A percentile compares a stretch with the other conserved stretches of the same genome.
Evolutionary conservation across 2,329 filamentous ascomycete genomes (phyloP).

Genomic region (Alternaria rosae): DNA sequence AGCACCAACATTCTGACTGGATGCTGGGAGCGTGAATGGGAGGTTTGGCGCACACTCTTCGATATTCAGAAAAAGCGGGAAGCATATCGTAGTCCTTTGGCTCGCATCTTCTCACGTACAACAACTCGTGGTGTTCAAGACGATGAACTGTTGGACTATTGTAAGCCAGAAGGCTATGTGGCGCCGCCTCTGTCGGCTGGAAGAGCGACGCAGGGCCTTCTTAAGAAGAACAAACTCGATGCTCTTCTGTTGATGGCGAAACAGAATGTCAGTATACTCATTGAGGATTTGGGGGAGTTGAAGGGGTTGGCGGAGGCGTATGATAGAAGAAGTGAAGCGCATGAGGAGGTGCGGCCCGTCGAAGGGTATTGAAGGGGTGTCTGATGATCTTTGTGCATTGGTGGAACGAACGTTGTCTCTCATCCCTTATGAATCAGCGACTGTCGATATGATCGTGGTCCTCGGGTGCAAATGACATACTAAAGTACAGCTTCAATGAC

Average conservation of each 20-base stretch:
- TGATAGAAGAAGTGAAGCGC: background rate
- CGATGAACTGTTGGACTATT: background rate
- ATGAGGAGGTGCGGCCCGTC: background rate
- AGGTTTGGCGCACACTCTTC: conserved; percentile 16
- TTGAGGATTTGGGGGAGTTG: conserved; percentile 32
- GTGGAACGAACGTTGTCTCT: background rate
- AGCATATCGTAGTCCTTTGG: background rate
- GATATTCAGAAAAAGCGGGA: conserved; percentile 9
- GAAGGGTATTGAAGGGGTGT: conserved; percentile 2
- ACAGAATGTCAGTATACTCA: conserved; percentile 26
- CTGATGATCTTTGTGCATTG: background rate
- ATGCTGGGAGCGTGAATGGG: conserved; percentile 28
- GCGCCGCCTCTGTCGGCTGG: background rate
- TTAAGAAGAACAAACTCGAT: conserved; percentile 21
- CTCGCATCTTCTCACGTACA: background rate
- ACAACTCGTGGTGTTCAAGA: background rate
- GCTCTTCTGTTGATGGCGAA: conserved; percentile 17
- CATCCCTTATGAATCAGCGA: background rate
- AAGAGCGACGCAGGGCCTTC: background rate
- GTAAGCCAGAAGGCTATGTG: background rate
- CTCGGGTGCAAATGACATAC: background rate
- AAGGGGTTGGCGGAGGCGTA: conserved; percentile 14
- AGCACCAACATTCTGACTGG: conserved; percentile 10
- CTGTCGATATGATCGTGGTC: background rate
- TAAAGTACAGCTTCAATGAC: too few species aligned